Conservation (phyloP, 495 filamentous ascomycete genomes). For the Durotheca rogersii region DNA sequence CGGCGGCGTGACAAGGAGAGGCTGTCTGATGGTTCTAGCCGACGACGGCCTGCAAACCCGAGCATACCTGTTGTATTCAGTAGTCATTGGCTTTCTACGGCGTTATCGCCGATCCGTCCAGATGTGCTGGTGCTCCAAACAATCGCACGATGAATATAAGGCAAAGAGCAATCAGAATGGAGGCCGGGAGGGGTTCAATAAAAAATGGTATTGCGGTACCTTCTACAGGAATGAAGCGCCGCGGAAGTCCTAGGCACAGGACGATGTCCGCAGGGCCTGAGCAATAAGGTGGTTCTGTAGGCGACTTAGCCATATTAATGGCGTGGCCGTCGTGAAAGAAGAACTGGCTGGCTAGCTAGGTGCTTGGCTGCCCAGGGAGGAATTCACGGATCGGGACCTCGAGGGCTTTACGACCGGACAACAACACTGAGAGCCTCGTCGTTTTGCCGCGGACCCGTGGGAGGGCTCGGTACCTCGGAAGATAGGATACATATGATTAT, state of each 20-base stretch:
- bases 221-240: conserved; percentile 8
- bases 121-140: conserved; percentile 4
- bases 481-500: background rate
- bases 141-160: conserved; percentile 1
- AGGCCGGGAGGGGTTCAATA: conserved; percentile 4
- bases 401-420: conserved; percentile 17
- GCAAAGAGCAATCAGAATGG: conserved; percentile 6
- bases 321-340: conserved; percentile 3
- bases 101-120: conserved; percentile 8
- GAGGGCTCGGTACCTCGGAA: conserved; percentile 1
- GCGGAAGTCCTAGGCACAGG: conserved; percentile 9
- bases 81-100: conserved; percentile 19
- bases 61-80: conserved; percentile 23
- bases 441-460: conserved; percentile 9
- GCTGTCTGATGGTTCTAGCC: conserved; percentile 3
- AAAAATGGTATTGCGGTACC: conserved; percentile 10
- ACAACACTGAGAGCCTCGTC: conserved; percentile 5
- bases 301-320: too few species aligned
- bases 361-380: conserved; percentile 1
- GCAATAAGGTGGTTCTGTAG: conserved; percentile 3
- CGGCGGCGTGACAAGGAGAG: background rate
- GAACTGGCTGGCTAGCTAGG: conserved; percentile 6
- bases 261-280: conserved; percentile 7
- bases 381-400: conserved; percentile 21
- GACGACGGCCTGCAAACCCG: conserved; percentile 3